Percentiles rank a stretch among this genome's conserved stretches.
Evolutionary conservation across 1,139 yeast genomes (phyloP).

Genomic region (Yamadazyma blattariae): DNA sequence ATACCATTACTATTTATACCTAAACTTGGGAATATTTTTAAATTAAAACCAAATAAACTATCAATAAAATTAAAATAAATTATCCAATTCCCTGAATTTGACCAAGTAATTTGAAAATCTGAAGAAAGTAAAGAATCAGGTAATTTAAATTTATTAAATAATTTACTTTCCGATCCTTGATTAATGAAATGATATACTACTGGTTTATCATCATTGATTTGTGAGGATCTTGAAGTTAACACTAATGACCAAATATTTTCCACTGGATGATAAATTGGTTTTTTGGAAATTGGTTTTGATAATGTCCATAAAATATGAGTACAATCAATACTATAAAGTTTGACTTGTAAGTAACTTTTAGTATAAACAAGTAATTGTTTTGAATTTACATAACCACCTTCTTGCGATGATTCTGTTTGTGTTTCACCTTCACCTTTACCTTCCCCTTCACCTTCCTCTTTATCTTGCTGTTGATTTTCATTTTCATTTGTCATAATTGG

Average conservation of each 20-base stretch:
- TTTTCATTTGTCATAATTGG: slow-evolving; percentile 16
- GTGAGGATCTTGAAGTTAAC: slow-evolving; percentile 15
- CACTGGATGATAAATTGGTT: slow-evolving; percentile 12
- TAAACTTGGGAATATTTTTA: slow-evolving; percentile 26
- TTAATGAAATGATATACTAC: slow-evolving; percentile 34
- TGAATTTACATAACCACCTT: slow-evolving; percentile 32
- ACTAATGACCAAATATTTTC: slow-evolving; percentile 30
- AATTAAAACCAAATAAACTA: slow-evolving; percentile 27
- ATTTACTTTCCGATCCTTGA: slow-evolving; percentile 29
- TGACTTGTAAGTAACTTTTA: slow-evolving; percentile 23
- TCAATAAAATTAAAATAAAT: slow-evolving; percentile 23
- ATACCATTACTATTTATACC: slow-evolving; percentile 17
- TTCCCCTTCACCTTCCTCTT: slow-evolving; percentile 1
- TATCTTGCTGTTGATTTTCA: not conserved
- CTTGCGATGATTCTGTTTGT: slow-evolving; percentile 1
- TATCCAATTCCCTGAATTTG: slow-evolving; percentile 36
- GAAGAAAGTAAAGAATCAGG: slow-evolving; percentile 16
- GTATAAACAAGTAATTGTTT: slow-evolving; percentile 36
- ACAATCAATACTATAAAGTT: slow-evolving; percentile 38
- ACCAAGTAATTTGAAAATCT: slow-evolving; percentile 27
- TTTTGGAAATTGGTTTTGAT: slow-evolving; percentile 19
- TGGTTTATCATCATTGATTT: slow-evolving; percentile 16
- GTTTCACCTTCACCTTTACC: not conserved
- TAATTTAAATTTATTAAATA: slow-evolving; percentile 21
- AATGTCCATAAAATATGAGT: slow-evolving; percentile 32